phyloP scores from a whole-genome alignment of 805 yeast species.

The Ogataea chonburiensis region DNA sequence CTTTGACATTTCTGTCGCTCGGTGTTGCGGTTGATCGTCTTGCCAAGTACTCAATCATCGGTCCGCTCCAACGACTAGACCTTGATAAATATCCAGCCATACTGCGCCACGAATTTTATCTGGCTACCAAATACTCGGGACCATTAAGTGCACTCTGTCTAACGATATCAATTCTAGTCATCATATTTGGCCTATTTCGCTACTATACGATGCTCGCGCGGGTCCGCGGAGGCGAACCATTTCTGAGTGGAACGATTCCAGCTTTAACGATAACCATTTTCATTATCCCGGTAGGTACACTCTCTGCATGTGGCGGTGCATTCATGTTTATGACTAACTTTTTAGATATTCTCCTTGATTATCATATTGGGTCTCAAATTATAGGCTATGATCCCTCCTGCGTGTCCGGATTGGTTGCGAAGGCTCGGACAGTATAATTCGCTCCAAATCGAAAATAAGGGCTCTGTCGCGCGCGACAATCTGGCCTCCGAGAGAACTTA shows the following conservation, averaged over 20 bases:
- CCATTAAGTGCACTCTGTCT: conserved; percentile 38
- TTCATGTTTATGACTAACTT: conserved; percentile 3
- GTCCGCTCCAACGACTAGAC: conserved; percentile 13
- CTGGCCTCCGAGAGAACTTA: conserved; percentile 66
- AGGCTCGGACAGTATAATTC: conserved; percentile 34
- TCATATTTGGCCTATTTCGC: conserved; percentile 43
- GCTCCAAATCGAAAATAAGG: conserved; percentile 47
- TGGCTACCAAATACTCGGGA: conserved; percentile 19
- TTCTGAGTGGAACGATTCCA: conserved; percentile 37
- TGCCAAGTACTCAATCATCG: conserved; percentile 37
- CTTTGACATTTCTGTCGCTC: conserved; percentile 48
- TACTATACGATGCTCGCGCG: conserved; percentile 45
- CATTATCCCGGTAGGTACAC: conserved; percentile 34
- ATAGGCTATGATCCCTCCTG: conserved; percentile 1
- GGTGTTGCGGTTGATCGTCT: conserved; percentile 57
- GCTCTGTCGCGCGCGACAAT: conserved; percentile 62
- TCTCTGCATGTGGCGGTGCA: conserved; percentile 5
- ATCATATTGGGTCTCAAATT: conserved; percentile 5
- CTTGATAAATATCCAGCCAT: conserved; percentile 4
- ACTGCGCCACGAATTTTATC: conserved; percentile 10
- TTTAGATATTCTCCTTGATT: conserved; percentile 11
- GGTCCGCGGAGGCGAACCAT: conserved; percentile 34
- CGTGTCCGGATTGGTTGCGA: conserved; percentile 12
- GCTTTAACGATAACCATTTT: conserved; percentile 36
- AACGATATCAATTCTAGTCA: conserved; percentile 41